Conservation (phyloP, 306 rosid species). For the Sicyos baderoa region DNA sequence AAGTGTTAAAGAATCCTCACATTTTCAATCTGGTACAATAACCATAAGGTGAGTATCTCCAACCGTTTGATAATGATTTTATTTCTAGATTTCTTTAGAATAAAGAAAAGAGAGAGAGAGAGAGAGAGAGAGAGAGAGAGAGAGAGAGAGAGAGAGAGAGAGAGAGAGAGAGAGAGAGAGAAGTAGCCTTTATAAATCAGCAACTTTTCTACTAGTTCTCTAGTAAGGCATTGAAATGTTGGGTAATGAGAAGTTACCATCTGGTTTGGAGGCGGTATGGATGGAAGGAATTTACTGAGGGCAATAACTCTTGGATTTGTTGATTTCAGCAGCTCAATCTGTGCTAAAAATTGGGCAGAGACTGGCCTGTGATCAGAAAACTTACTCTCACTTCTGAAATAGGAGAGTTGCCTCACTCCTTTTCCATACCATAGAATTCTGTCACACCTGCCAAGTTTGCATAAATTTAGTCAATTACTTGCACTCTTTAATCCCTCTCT, state of each 20-base stretch:
- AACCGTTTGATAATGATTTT: neutral
- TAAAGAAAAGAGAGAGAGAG: too few species aligned
- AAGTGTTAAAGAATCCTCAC: too few species aligned
- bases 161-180: too few species aligned
- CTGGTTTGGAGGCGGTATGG: slow-evolving; percentile 26
- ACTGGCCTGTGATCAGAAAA: slow-evolving; percentile 97
- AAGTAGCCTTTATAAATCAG: too few species aligned
- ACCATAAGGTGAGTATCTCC: too few species aligned
- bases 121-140: too few species aligned
- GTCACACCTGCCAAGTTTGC: slow-evolving; percentile 59
- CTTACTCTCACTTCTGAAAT: slow-evolving; percentile 78
- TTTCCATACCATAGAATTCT: slow-evolving; percentile 88
- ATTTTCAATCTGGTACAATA: too few species aligned
- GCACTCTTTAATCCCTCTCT: neutral
- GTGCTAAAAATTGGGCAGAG: slow-evolving; percentile 77
- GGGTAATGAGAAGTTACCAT: slow-evolving; percentile 25
- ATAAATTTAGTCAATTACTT: neutral
- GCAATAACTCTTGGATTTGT: slow-evolving; percentile 33
- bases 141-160: too few species aligned
- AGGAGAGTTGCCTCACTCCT: slow-evolving; percentile 73
- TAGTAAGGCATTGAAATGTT: neutral
- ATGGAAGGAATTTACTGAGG: slow-evolving; percentile 24
- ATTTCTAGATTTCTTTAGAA: neutral
- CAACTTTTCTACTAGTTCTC: neutral
- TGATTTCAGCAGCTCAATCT: slow-evolving; percentile 43